These are phyloP conservation scores for Triticum turgidum DNA, from an alignment of 176 grass and related monocot genomes.

Conservation along the genomic window DNA sequence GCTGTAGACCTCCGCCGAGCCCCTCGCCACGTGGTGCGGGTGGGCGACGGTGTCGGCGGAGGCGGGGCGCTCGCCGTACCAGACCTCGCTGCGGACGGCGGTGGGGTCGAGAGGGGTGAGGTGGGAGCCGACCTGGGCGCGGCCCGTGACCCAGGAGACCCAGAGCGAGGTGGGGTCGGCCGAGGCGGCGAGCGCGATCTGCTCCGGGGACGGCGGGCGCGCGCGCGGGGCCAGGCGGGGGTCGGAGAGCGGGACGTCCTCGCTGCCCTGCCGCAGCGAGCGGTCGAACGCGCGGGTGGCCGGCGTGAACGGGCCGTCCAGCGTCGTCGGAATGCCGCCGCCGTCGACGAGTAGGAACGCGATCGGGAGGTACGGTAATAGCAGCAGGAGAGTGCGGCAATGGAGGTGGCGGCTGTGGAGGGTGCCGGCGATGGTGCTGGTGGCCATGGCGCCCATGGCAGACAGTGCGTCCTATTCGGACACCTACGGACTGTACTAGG, in stretches of 20 bases:
- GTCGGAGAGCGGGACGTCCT: conserved; percentile 63
- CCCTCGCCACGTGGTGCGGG: conserved; percentile 35
- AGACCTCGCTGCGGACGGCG: conserved; percentile 59
- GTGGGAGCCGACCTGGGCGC: background rate
- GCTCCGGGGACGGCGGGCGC: conserved; percentile 63
- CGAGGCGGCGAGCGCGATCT: conserved; percentile 76
- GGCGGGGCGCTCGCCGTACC: conserved; percentile 48
- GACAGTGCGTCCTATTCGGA: background rate
- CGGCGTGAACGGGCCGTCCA: conserved; percentile 74
- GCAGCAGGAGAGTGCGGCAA: background rate
- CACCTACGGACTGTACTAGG: background rate
- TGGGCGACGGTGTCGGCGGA: conserved; percentile 3
- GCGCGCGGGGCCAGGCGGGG: conserved; percentile 49
- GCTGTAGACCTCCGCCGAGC: conserved; percentile 71
- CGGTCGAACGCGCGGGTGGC: conserved; percentile 60
- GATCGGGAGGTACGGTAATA: background rate
- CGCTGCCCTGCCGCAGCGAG: conserved; percentile 70
- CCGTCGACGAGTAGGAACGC: background rate
- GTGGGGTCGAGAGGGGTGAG: conserved; percentile 57
- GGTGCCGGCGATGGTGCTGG: background rate
- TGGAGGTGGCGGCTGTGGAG: background rate
- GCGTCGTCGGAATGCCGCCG: conserved; percentile 67
- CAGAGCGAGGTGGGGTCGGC: conserved; percentile 53
- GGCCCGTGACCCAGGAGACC: conserved; percentile 86
- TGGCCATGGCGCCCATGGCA: conserved; percentile 4